phyloP scores from a whole-genome alignment of 345 rosid species.

The Bruguiera sexangula region DNA sequence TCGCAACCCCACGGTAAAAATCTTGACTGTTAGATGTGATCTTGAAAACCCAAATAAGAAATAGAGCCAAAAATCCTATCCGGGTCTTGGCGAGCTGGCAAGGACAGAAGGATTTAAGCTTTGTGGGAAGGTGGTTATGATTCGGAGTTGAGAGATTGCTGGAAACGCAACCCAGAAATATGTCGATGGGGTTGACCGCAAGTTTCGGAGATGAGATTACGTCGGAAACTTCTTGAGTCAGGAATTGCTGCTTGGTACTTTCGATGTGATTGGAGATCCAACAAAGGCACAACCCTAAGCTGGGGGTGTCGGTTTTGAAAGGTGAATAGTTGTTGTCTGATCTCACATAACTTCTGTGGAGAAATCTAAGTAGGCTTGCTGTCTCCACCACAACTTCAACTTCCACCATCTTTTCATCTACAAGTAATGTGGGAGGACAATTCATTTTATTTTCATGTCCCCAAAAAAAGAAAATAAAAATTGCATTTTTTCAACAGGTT shows the following conservation, averaged over 20 bases:
- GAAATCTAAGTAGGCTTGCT: constrained; percentile 17
- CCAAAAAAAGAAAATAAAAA: no score
- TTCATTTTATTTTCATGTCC: no score
- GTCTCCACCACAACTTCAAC: background rate
- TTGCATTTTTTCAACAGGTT: no score
- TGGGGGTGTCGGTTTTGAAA: constrained; percentile 13
- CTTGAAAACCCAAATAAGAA: background rate
- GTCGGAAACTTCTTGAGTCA: no score
- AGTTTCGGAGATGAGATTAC: no score
- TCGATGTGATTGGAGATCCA: constrained; percentile 22
- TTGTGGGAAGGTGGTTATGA: constrained; percentile 2
- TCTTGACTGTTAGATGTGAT: constrained; percentile 7
- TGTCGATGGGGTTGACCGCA: constrained; percentile 24
- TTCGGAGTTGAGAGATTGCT: background rate
- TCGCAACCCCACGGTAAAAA: background rate
- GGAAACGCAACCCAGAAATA: background rate
- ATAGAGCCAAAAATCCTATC: constrained; percentile 1
- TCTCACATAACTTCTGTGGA: background rate
- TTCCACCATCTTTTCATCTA: background rate
- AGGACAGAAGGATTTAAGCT: background rate
- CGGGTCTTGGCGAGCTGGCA: constrained; percentile 25
- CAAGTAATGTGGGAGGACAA: no score
- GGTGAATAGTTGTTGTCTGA: constrained; percentile 19
- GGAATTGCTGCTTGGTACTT: background rate
- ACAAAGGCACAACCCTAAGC: constrained; percentile 3